Base-by-base conservation (phyloP, 345 rosid genomes). In the Eutrema japonicum region DNA sequence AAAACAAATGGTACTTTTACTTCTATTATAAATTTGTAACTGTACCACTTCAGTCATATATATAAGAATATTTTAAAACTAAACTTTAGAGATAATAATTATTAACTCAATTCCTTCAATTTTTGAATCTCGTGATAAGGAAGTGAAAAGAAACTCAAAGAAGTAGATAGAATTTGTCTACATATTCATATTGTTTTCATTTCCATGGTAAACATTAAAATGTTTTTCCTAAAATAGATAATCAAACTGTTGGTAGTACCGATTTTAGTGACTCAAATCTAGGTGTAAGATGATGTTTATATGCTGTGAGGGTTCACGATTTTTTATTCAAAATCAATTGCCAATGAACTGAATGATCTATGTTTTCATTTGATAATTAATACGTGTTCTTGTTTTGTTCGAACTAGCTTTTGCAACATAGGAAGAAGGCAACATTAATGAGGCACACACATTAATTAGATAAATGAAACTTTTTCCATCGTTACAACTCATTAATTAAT, bases 401-500 rank as follows among this genome's bases (percentile, higher is more conserved):
- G 59, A 76, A 54, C 71, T 47, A 62, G 60, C 60, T 76, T 76
- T 76, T 69, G 64, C 57, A 62, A 53, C 53, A 52, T 54, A 62
- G 59, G 56, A 54, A 69, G 66, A 62, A 54, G 36, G 59, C 59
- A 70, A 63, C 75, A 76, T 76, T 76, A 70, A 76, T 63, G 71
- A 55, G 79, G 70, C 71, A 70, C 63, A 49, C 67, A 77, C 55
- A 49, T 62, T 53, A 29, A 57, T 47, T 46, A 16, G 70, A 61
- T 46, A 43, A 71, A 57, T 65, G 72, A 58, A 71, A 57, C 67
- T 65, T 76, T 58, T 52, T 68, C 58, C 64, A 53, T 53, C 51
- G 65, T 60, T 77, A 77, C 76, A 77, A 77, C 71, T 76, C 79
- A 77, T 49, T 27, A 71, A 71, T 65, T 71, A 64, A 77, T 56